Base-by-base conservation (phyloP, 257 asterid genomes). In the Nicotiana sylvestris region DNA sequence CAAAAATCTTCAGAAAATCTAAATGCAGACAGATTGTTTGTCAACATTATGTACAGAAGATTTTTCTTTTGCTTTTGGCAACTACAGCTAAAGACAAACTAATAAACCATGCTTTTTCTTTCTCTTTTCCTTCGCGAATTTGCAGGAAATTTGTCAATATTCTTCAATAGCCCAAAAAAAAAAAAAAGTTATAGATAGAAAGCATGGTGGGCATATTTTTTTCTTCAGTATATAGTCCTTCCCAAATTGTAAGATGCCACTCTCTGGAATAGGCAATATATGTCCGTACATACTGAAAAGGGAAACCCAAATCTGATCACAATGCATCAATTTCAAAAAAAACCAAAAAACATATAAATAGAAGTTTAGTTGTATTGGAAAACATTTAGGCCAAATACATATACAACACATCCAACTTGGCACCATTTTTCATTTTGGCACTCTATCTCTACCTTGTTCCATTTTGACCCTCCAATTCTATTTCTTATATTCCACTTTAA, bases 1-100 rank as follows among this genome's bases (percentile, higher is more conserved):
- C 4, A 72, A 72, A 72, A 72, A 43, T 72, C 78, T 72, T 43
- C 13, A 72, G 37, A 72, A 72, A 72, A 72, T 72, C 78, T 53
- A 21, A 70, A 58, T 58, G 3, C 21, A 58, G 29, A 58, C 4
- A 18, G 67, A 62, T 27, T 17, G 6, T 57, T 25, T 62, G 66
- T 61, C 66, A 25, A 62, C 16, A 62, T 62, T 62, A 72, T 6
- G 78, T 72, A 43, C 60, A 72, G 21, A 21, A 72, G 58, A 72
- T 72, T 72, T 70, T 57, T 43, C 21, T 72, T 55, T 21, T 4
- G 49, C 25, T 43, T 43, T 72, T 57, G 60, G 58, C 35, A 43
- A 12, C 60, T 72, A 72, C 60, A 72, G 15, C 78, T 21, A 43
- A 72, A 46, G 78, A 72, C 78, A 46, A 72, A 46, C 33, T 15